A percentile compares a stretch with the other conserved stretches of the same genome.
Evolutionary conservation across 2,329 filamentous ascomycete genomes (phyloP).

Genomic region (Pseudofabraea citricarpa): DNA sequence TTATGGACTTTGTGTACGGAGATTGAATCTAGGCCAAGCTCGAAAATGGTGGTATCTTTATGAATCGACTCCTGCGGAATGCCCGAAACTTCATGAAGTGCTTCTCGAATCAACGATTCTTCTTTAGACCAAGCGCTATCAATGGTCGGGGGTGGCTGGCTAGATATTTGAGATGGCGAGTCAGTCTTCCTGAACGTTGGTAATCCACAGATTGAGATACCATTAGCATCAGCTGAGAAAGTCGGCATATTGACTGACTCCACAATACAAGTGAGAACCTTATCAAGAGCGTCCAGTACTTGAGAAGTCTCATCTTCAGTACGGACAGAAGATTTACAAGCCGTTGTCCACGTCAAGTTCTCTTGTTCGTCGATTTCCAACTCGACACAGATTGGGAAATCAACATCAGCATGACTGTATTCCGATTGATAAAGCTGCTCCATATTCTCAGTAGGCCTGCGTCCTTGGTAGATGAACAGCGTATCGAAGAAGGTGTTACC

Average conservation of each 20-base stretch:
- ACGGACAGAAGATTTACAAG: constrained; percentile 57
- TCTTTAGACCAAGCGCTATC: constrained; percentile 28
- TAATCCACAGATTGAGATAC: constrained; percentile 63
- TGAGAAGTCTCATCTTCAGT: constrained; percentile 37
- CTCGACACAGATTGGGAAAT: constrained; percentile 80
- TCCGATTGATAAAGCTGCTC: constrained; percentile 21
- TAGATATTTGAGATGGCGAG: not conserved
- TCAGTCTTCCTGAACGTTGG: constrained; percentile 32
- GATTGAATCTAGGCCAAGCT: constrained; percentile 87
- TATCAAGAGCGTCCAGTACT: constrained; percentile 56
- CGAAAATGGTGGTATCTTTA: constrained; percentile 64
- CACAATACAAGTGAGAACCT: constrained; percentile 53
- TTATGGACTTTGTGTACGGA: constrained; percentile 80
- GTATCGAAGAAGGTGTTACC: constrained; percentile 53
- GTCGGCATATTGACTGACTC: constrained; percentile 41
- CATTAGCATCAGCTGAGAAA: constrained; percentile 45
- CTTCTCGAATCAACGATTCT: constrained; percentile 36
- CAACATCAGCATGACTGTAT: constrained; percentile 59
- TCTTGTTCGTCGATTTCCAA: constrained; percentile 56
- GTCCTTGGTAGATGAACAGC: constrained; percentile 62
- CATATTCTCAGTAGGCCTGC: constrained; percentile 19
- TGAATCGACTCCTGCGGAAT: constrained; percentile 53
- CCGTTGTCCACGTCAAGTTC: constrained; percentile 63
- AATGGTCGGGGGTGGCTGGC: not conserved
- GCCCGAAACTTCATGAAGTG: constrained; percentile 55